Evolutionary conservation across 1,284 basidiomycete species (phyloP).

Genomic region (Ceratobasidium sp.): DNA sequence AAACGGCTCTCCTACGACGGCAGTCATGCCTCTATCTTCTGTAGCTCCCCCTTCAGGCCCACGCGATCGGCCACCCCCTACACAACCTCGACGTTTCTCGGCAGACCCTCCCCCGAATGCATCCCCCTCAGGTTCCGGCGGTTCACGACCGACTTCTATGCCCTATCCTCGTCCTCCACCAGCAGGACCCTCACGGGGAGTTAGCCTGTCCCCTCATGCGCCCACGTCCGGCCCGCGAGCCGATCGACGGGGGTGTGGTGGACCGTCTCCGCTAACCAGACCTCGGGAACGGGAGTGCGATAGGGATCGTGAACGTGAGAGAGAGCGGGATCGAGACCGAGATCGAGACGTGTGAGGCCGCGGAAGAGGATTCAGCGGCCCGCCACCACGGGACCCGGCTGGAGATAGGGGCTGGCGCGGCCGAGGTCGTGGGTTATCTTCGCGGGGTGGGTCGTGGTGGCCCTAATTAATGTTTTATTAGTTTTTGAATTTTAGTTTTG

Average conservation of each 20-base stretch:
- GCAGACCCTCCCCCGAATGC: background rate
- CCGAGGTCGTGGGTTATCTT: constrained; percentile 10
- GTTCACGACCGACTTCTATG: background rate
- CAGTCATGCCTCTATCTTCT: background rate
- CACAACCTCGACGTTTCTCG: constrained; percentile 27
- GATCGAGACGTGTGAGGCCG: constrained; percentile 20
- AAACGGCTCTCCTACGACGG: constrained; percentile 7
- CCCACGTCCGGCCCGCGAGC: constrained; percentile 26
- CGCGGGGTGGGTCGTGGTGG: constrained; percentile 6
- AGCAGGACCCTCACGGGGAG: constrained; percentile 10
- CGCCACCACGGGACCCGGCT: constrained; percentile 8
- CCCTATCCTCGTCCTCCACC: constrained; percentile 4
- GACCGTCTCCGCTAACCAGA: constrained; percentile 17
- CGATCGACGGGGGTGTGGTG: constrained; percentile 2
- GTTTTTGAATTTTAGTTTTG: constrained; percentile 6
- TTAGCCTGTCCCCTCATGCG: constrained; percentile 12
- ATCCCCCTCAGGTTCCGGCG: constrained; percentile 25
- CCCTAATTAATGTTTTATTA: background rate
- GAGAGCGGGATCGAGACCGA: constrained; percentile 10
- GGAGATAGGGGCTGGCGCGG: background rate
- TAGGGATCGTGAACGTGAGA: constrained; percentile 19
- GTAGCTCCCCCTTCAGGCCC: constrained; percentile 23
- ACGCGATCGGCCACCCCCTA: constrained; percentile 13
- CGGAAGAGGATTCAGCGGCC: constrained; percentile 7
- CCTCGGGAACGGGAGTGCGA: constrained; percentile 31